These are phyloP conservation scores for Dalbergia cultrata DNA, from an alignment of 306 rosid genomes.

Conservation along the genomic window DNA sequence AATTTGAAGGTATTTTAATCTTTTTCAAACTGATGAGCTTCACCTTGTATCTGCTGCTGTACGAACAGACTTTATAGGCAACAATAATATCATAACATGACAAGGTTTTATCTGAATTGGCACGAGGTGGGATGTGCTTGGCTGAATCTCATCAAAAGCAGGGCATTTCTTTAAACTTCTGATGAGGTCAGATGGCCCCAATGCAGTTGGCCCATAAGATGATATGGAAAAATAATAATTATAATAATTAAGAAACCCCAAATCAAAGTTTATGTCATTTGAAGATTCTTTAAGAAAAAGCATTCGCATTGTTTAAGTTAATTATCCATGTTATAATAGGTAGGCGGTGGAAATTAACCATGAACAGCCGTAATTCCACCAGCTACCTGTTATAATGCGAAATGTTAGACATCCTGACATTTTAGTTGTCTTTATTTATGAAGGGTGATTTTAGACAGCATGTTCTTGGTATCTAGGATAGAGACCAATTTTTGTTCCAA, in stretches of 20 bases:
- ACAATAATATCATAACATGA: conserved; percentile 1
- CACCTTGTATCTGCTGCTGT: conserved; percentile 2
- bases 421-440: conserved; percentile 14
- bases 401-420: conserved; percentile 5
- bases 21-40: conserved; percentile 9
- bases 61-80: background rate
- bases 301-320: conserved; percentile 14
- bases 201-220: background rate
- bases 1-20: conserved; percentile 68
- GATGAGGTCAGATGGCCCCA: too few relatives aligned
- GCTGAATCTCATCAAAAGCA: conserved; percentile 21
- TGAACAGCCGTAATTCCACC: too few relatives aligned
- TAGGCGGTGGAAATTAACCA: conserved; percentile 14
- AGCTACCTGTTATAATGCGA: too few relatives aligned
- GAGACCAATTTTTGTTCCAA: too few relatives aligned
- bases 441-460: background rate
- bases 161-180: background rate
- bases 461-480: background rate
- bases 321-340: conserved; percentile 7
- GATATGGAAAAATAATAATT: too few relatives aligned
- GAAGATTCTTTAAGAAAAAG: conserved; percentile 29
- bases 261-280: conserved; percentile 22
- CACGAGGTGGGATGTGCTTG: conserved; percentile 2
- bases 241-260: too few relatives aligned
- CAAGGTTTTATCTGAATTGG: conserved; percentile 17